Base-by-base conservation (phyloP, 257 asterid genomes). In the Henckelia pumila region DNA sequence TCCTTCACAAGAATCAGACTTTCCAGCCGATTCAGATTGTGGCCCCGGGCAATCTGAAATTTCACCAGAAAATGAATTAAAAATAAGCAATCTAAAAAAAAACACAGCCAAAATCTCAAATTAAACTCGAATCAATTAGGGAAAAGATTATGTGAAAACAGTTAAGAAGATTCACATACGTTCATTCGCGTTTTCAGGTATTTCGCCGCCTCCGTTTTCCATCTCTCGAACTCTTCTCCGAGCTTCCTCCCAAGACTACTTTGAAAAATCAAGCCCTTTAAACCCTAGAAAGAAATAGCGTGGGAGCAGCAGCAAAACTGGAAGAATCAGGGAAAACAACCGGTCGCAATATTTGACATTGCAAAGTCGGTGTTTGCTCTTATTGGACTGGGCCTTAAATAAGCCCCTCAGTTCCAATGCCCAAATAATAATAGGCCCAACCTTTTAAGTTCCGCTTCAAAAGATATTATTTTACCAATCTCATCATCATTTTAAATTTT, bases 21-120 rank as follows among this genome's bases (percentile, higher is more conserved):
- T 89, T 40, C 98, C 96, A 22, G 98, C 96, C 22, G 82, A 76
- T 70, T 89, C 96, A 7, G 98, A 89, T 76, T 89, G 68, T 29
- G 96, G 80, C 19, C 96, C 96, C 0, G 98, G 98, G 68, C 98
- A 92, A 75, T 92, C 95, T 91, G 88, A 37, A 80, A 63, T 32
- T 17, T 47, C 55, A 47, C 55, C 55, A 17, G 8, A 16, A 44
- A 16, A 16, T 0, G 3, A 40, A 40, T 40, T 13, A 1, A 16
- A 5, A 16, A 47, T 14, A 47, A 14, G 7, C 53, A 44, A 44
- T 44, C 7, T 44, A 30, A 16, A 17, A 55, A 23, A 20, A n/a
- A 1, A 24, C 16, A 58, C 22, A 28, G 22, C 13, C 8, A 32
- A 23, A 58, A 67, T 6, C 56, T 1, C 11, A 32, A 55, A 56